phyloP scores from a whole-genome alignment of 2,329 filamentous ascomycete genomes.

The Aspergillus chevalieri region DNA sequence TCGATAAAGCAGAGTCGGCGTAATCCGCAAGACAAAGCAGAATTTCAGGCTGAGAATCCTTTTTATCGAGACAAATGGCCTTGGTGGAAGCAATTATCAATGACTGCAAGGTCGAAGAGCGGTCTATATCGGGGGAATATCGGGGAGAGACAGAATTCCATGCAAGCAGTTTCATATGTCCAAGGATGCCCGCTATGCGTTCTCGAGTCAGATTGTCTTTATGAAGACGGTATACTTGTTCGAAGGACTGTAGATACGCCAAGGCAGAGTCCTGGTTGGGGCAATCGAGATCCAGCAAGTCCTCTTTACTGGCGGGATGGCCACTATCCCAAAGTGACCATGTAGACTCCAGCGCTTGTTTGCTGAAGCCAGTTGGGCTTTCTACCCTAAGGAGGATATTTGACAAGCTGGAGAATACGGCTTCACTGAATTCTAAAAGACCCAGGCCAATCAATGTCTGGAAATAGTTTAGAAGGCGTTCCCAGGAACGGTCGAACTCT shows the following conservation, averaged over 20 bases:
- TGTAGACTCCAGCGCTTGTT: conserved; percentile 51
- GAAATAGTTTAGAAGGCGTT: conserved; percentile 64
- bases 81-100: conserved; percentile 30
- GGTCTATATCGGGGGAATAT: conserved; percentile 36
- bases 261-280: conserved; percentile 78
- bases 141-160: conserved; percentile 55
- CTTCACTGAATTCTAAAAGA: conserved; percentile 65
- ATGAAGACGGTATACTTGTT: conserved; percentile 72
- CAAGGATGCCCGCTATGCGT: conserved; percentile 62
- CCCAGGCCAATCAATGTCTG: conserved; percentile 57
- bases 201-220: conserved; percentile 57
- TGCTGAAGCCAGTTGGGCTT: conserved; percentile 37
- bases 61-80: conserved; percentile 31
- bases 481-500: conserved; percentile 69
- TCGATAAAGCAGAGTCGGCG: conserved; percentile 52
- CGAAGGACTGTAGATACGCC: conserved; percentile 72
- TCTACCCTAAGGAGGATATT: conserved; percentile 51
- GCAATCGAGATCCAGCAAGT: conserved; percentile 38
- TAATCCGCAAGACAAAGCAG: conserved; percentile 57
- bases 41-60: conserved; percentile 30
- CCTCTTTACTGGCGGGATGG: conserved; percentile 48
- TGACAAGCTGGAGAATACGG: conserved; percentile 61
- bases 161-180: conserved; percentile 64
- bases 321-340: conserved; percentile 67
- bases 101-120: conserved; percentile 31